Conservation (phyloP, 345 rosid genomes). For the Crucihimalaya himalaica region DNA sequence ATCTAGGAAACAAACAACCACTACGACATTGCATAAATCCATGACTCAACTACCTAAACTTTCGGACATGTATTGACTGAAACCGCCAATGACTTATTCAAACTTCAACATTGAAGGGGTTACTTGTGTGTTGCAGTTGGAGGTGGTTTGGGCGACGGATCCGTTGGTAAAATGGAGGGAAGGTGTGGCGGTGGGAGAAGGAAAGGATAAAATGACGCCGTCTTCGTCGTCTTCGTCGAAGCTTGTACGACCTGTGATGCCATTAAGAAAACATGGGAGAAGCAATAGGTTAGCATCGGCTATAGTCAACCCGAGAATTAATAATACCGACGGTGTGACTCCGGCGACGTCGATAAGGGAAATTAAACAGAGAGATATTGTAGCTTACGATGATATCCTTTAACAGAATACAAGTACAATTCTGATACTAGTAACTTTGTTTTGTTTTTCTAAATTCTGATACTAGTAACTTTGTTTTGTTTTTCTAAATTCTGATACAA, state of each 20-base stretch:
- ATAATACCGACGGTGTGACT: not conserved
- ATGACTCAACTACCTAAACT: no score
- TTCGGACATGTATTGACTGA: no score
- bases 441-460: not conserved
- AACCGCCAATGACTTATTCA: no score
- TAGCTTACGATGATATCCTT: slow-evolving; percentile 82
- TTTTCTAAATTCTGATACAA: not conserved
- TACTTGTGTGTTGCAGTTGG: slow-evolving; percentile 51
- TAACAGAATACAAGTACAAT: slow-evolving; percentile 15
- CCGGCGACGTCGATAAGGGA: slow-evolving; percentile 39
- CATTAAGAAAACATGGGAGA: slow-evolving; percentile 75
- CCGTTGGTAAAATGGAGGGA: slow-evolving; percentile 75
- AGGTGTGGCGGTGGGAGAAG: slow-evolving; percentile 50
- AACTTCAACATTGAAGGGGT: no score
- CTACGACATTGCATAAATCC: no score
- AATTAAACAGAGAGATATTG: slow-evolving; percentile 61
- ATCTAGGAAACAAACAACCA: no score
- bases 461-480: not conserved
- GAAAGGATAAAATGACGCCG: slow-evolving; percentile 42
- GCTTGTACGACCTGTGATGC: slow-evolving; percentile 68
- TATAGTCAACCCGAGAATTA: slow-evolving; percentile 57
- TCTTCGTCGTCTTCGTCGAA: slow-evolving; percentile 57
- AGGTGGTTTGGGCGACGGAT: slow-evolving; percentile 80
- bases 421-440: not conserved
- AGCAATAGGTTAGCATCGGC: slow-evolving; percentile 74